Percentiles rank a stretch among this genome's conserved stretches.
Conservation (phyloP, 768 basidiomycete genomes). For the Coprinopsis sp. region DNA sequence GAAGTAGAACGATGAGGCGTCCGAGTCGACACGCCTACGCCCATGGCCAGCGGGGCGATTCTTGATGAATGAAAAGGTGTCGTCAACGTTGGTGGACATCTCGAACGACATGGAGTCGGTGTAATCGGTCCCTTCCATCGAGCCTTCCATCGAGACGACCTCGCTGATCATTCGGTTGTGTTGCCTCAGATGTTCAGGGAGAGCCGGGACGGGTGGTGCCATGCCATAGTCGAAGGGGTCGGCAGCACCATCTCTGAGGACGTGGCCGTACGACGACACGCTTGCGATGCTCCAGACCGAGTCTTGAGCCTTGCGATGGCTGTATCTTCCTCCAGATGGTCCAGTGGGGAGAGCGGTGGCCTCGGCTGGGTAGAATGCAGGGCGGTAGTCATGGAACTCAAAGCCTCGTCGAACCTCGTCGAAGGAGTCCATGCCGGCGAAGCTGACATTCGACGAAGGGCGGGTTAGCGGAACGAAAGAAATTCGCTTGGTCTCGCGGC, state of each 20-base stretch:
- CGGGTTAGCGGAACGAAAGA: slow-evolving; percentile 28
- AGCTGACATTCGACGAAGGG: slow-evolving; percentile 55
- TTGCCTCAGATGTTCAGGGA: too few relatives aligned
- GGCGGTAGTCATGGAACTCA: slow-evolving; percentile 60
- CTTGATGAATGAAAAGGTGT: slow-evolving; percentile 64
- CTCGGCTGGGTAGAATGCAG: slow-evolving; percentile 61
- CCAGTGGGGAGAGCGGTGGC: slow-evolving; percentile 12
- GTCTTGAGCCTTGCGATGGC: slow-evolving; percentile 44
- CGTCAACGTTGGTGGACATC: slow-evolving; percentile 59
- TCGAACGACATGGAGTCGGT: too few relatives aligned
- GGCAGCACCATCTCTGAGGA: slow-evolving; percentile 52
- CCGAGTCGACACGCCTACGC: slow-evolving; percentile 57
- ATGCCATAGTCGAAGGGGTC: slow-evolving; percentile 77
- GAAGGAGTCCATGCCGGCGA: slow-evolving; percentile 69
- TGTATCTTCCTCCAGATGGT: slow-evolving; percentile 19
- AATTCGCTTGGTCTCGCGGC: background rate
- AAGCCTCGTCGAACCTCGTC: slow-evolving; percentile 77
- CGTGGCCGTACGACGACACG: slow-evolving; percentile 71
- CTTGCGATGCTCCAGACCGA: slow-evolving; percentile 74
- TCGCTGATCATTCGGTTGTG: slow-evolving; percentile 1
- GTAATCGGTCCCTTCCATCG: too few relatives aligned
- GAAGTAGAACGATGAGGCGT: slow-evolving; percentile 78
- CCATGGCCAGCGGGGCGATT: slow-evolving; percentile 30
- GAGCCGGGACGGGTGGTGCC: slow-evolving; percentile 27
- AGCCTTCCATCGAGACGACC: background rate